A percentile compares a stretch with the other conserved stretches of the same genome.
These are phyloP conservation scores for Chaetomium sp. DNA, from an alignment of 2,329 filamentous ascomycete genomes.

Conservation along the genomic window DNA sequence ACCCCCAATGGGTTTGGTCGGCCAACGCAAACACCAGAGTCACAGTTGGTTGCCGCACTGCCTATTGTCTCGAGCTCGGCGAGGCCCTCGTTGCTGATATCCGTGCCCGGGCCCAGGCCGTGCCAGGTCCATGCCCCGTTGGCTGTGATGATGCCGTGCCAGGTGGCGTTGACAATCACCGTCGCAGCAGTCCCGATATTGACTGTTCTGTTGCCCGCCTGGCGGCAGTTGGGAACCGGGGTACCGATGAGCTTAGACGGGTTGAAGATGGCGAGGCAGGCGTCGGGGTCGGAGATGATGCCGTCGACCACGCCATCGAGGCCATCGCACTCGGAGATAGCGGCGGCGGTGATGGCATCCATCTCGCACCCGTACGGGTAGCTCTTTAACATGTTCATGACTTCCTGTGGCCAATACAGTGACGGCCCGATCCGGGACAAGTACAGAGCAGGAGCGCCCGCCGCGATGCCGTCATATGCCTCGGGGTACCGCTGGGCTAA, in stretches of 20 bases:
- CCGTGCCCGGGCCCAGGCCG: conserved; percentile 25
- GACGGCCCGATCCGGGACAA: conserved; percentile 39
- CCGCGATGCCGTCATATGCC: conserved; percentile 58
- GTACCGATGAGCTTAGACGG: conserved; percentile 35
- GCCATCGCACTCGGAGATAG: conserved; percentile 48
- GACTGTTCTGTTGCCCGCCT: neutral
- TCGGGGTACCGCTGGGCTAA: conserved; percentile 54
- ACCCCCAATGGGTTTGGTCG: neutral
- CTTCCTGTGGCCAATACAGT: conserved; percentile 40
- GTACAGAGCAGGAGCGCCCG: conserved; percentile 47
- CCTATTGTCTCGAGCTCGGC: neutral
- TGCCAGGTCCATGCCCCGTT: conserved; percentile 27
- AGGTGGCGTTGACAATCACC: conserved; percentile 22
- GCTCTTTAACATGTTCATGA: conserved; percentile 34
- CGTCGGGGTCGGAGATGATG: conserved; percentile 44
- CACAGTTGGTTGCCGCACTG: conserved; percentile 18
- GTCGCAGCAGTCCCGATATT: conserved; percentile 20
- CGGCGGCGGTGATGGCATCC: conserved; percentile 40
- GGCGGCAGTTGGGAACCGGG: conserved; percentile 31
- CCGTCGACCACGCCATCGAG: conserved; percentile 49
- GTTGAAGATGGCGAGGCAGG: conserved; percentile 41
- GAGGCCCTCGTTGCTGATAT: conserved; percentile 11
- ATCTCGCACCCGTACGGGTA: conserved; percentile 46
- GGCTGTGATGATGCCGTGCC: conserved; percentile 21
- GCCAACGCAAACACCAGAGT: conserved; percentile 9